A percentile compares a stretch with the other conserved stretches of the same genome.
These are phyloP conservation scores for Xylariaceae sp. DNA, from an alignment of 2,329 filamentous ascomycete species.

Conservation along the genomic window DNA sequence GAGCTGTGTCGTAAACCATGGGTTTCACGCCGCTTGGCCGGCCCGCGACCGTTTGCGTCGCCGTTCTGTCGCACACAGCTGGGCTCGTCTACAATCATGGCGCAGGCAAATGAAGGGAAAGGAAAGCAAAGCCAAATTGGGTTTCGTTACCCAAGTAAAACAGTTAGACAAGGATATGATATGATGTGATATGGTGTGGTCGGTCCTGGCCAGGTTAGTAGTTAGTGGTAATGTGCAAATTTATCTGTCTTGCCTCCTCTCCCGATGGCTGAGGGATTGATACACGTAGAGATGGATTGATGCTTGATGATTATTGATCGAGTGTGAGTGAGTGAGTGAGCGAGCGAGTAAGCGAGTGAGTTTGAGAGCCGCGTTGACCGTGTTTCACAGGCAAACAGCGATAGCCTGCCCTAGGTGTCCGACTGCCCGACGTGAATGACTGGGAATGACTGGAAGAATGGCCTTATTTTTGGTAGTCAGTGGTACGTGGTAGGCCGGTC, in stretches of 20 bases:
- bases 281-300: not conserved
- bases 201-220: not conserved
- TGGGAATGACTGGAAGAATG: slow-evolving; percentile 7
- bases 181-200: no score
- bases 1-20: slow-evolving; percentile 25
- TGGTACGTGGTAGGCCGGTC: no score
- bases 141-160: slow-evolving; percentile 7
- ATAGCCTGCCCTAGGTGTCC: no score
- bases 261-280: no score
- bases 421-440: not conserved
- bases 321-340: no score
- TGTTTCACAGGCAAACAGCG: slow-evolving; percentile 25
- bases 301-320: no score
- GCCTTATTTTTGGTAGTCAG: slow-evolving; percentile 6
- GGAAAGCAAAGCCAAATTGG: slow-evolving; percentile 15
- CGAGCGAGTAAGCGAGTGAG: no score
- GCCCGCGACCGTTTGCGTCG: slow-evolving; percentile 24
- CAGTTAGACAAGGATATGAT: not conserved
- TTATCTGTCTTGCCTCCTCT: not conserved
- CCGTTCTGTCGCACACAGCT: slow-evolving; percentile 26
- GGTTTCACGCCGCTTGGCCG: slow-evolving; percentile 25
- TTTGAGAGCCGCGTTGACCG: slow-evolving; percentile 4
- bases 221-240: not conserved
- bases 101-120: slow-evolving; percentile 10
- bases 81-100: slow-evolving; percentile 28